These are phyloP conservation scores for Proliferodiscus dingleyae DNA, from an alignment of 2,329 filamentous ascomycete species.

Conservation along the genomic window DNA sequence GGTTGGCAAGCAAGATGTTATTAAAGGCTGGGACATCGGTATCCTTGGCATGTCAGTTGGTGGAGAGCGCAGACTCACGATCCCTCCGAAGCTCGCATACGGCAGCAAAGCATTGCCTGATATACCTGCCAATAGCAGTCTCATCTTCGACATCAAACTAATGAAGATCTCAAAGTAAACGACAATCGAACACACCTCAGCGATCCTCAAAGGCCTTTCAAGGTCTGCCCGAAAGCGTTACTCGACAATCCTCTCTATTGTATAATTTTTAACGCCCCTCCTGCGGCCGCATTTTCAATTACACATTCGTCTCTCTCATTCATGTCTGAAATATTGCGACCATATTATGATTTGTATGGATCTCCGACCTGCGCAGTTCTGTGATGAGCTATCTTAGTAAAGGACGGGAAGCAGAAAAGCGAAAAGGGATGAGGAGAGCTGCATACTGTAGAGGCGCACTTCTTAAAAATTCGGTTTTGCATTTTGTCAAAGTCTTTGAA, in stretches of 20 bases:
- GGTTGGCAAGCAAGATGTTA: slow-evolving; percentile 89
- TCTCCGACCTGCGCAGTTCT: slow-evolving; percentile 31
- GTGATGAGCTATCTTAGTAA: slow-evolving; percentile 24
- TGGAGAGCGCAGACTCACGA: slow-evolving; percentile 86
- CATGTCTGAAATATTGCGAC: slow-evolving; percentile 9
- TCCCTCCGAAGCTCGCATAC: slow-evolving; percentile 84
- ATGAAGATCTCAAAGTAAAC: slow-evolving; percentile 70
- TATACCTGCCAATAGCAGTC: slow-evolving; percentile 85
- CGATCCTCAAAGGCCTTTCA: slow-evolving; percentile 5
- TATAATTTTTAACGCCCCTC: slow-evolving; percentile 26
- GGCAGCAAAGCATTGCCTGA: slow-evolving; percentile 77
- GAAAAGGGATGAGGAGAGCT: slow-evolving; percentile 31
- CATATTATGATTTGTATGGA: slow-evolving; percentile 27
- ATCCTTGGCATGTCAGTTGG: slow-evolving; percentile 88
- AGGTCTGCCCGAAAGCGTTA: too few relatives aligned
- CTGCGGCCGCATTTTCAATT: slow-evolving; percentile 13
- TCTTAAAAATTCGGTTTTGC: slow-evolving; percentile 26
- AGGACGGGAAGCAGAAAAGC: slow-evolving; percentile 24
- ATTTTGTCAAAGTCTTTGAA: slow-evolving; percentile 5
- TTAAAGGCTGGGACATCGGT: slow-evolving; percentile 98
- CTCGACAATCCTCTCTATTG: slow-evolving; percentile 26
- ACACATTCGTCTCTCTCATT: slow-evolving; percentile 17
- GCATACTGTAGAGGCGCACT: slow-evolving; percentile 30
- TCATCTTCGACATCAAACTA: slow-evolving; percentile 89
- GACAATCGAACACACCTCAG: neutral